These are phyloP conservation scores for Crithidia sp. DNA, from an alignment of 208 protist genomes.

Conservation along the genomic window DNA sequence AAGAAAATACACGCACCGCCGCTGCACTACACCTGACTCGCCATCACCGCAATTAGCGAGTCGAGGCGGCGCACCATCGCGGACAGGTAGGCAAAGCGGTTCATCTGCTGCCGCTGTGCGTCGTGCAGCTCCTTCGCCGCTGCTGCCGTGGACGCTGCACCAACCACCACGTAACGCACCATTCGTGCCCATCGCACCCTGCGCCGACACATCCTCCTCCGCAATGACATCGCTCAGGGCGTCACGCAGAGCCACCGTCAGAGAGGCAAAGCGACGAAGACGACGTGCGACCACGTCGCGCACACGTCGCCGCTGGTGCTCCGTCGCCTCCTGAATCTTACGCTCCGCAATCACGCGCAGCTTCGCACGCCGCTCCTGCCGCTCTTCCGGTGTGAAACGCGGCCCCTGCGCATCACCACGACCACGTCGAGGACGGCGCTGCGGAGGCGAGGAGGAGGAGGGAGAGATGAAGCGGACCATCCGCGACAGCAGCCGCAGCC, in stretches of 20 bases:
- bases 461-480: no score
- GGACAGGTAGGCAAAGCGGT: slow-evolving; percentile 24
- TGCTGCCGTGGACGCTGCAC: background rate
- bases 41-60: slow-evolving; percentile 31
- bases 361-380: slow-evolving; percentile 25
- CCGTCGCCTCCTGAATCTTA: slow-evolving; percentile 30
- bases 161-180: no score
- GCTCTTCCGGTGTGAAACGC: slow-evolving; percentile 18
- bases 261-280: slow-evolving; percentile 38
- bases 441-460: no score
- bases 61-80: slow-evolving; percentile 24
- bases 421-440: background rate
- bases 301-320: slow-evolving; percentile 41
- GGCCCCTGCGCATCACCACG: background rate
- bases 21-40: slow-evolving; percentile 11
- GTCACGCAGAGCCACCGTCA: slow-evolving; percentile 45
- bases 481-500: no score
- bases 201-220: slow-evolving; percentile 16
- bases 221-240: slow-evolving; percentile 40
- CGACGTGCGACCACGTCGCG: slow-evolving; percentile 51
- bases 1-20: background rate
- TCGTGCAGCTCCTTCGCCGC: slow-evolving; percentile 27
- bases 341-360: slow-evolving; percentile 31
- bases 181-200: background rate
- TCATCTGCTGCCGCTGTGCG: slow-evolving; percentile 24